Evolutionary conservation across 768 basidiomycete genomes (phyloP), one percentile per base, ranked within the genome.

Genomic region (Auricularia cornea): DNA sequence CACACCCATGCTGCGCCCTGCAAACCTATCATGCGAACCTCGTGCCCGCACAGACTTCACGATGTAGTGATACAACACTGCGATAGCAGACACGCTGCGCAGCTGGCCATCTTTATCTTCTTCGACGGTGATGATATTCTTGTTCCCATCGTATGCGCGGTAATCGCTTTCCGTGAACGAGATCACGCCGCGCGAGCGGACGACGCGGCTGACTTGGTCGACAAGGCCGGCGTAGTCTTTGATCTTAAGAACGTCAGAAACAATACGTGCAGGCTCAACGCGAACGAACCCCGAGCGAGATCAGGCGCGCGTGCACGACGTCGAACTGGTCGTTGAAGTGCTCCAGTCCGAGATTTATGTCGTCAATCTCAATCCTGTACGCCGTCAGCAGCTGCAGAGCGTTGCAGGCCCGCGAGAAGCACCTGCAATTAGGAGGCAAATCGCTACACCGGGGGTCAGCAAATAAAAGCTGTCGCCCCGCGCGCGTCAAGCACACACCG

Each of bases 321-420:
- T 92, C 82, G 74, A 90, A 92, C 65, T 86, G 81, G 14, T 85
- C 85, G 69, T 87, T 89, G 71, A 85, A 91, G 74, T 92, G 90
- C 67, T 91, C 88, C 29, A 92, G 76, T 2, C 90, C 90, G 20
- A 91, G 82, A 73, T 92, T 92, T 70, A 92, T 85, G 71, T 92
- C 90, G 70, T 92, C 90, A 5, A 91, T 82, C 72, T 92, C 90
- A 68, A 86, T 89, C 66, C 31, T 68, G 62, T n/a, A 60, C 60
- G 65, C 59, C 35, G 23, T 20, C 44, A 48, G 5, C 16, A 48
- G 20, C 20, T 48, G 16, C 1, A 18, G 44, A 20, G 20, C 6
- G 44, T 10, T 23, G 23, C 5, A 48, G 6, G 5, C 12, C 23
- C 20, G 20, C n/a, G 16, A 6, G 10, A 31, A 44, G 65, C 65